A percentile compares a stretch with the other conserved stretches of the same genome.
These are phyloP conservation scores for Huntiella moniliformis DNA, from an alignment of 2,329 filamentous ascomycete genomes.

Conservation along the genomic window DNA sequence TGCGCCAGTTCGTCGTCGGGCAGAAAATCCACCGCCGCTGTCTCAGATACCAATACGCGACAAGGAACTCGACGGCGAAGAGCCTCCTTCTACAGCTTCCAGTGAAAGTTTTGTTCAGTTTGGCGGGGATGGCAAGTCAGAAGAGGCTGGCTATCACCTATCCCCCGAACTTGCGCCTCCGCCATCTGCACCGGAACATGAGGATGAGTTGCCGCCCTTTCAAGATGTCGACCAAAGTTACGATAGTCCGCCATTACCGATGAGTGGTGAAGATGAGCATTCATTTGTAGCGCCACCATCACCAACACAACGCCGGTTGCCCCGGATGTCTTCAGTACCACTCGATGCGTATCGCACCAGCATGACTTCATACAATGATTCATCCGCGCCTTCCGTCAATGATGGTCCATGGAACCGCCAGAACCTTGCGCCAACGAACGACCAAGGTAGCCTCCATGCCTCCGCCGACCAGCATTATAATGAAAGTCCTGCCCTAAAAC, in stretches of 20 bases:
- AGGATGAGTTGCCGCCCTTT: background rate
- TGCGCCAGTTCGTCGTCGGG: constrained; percentile 1
- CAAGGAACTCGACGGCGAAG: constrained; percentile 2
- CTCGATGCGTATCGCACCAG: constrained; percentile 1
- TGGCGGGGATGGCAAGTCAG: background rate
- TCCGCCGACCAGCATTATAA: background rate
- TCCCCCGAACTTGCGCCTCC: background rate
- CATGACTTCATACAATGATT: background rate
- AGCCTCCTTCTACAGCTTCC: background rate
- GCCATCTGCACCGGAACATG: background rate
- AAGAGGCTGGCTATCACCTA: constrained; percentile 1
- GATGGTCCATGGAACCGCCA: background rate
- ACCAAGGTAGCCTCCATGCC: background rate
- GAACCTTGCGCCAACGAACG: background rate
- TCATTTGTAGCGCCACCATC: background rate
- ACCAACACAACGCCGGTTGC: background rate
- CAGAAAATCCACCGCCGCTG: constrained; percentile 1
- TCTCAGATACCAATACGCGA: background rate
- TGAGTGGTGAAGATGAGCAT: background rate
- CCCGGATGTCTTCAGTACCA: constrained; percentile 4
- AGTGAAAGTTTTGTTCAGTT: background rate
- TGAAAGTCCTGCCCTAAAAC: background rate
- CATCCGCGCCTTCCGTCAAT: background rate
- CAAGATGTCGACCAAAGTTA: background rate
- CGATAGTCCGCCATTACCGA: background rate